phyloP scores from a whole-genome alignment of 441 rosid species.

The Pelargonium australe region DNA sequence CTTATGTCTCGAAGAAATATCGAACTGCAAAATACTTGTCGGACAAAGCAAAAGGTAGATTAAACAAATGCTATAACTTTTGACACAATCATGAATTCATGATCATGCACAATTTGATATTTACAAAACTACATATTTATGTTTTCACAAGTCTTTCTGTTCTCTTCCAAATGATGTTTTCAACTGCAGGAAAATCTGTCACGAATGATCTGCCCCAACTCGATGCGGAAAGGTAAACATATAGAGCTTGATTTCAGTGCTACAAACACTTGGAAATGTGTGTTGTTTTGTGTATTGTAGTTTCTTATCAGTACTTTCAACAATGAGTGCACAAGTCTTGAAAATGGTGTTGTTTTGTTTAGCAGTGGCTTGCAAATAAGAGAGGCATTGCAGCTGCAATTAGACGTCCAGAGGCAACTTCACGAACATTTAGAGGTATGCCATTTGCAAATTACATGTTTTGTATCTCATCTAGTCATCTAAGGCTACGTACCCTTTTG shows the following conservation, averaged over 20 bases:
- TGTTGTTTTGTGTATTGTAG: not conserved
- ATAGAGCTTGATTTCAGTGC: too few species aligned
- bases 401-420: slow-evolving; percentile 79
- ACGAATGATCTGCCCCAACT: slow-evolving; percentile 39
- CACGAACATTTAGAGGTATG: slow-evolving; percentile 86
- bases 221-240: slow-evolving; percentile 39
- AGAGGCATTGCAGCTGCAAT: slow-evolving; percentile 74
- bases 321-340: not conserved
- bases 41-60: slow-evolving; percentile 52
- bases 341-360: slow-evolving; percentile 13
- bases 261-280: too few species aligned
- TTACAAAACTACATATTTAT: too few species aligned
- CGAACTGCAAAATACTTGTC: slow-evolving; percentile 70
- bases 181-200: slow-evolving; percentile 51
- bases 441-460: not conserved
- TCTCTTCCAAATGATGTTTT: not conserved
- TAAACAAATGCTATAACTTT: too few species aligned
- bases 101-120: too few species aligned
- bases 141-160: too few species aligned
- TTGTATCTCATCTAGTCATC: not conserved
- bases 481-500: not conserved
- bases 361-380: slow-evolving; percentile 58
- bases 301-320: not conserved
- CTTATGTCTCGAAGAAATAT: slow-evolving; percentile 50
- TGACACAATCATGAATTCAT: too few species aligned